Base-by-base conservation (phyloP, 2,329 filamentous ascomycete genomes). In the Neophaeococcomyces mojaviensis region DNA sequence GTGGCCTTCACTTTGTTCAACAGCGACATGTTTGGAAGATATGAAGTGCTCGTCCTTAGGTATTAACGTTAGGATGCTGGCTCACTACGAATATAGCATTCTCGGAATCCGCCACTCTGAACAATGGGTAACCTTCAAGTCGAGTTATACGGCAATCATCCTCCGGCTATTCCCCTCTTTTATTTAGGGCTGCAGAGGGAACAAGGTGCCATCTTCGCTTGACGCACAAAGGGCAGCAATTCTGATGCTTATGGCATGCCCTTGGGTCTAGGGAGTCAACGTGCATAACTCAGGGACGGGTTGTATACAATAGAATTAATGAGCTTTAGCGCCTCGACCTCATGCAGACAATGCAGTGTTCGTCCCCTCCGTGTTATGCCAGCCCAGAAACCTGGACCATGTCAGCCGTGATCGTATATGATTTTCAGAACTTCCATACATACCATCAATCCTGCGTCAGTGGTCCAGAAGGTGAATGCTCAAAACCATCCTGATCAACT, bases 171-270 rank as follows among this genome's bases (percentile, higher is more conserved):
- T 20, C 19, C 6, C 24, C 36, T 4, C 20, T 9, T 24, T 39
- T 15, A 9, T 15, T 20, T n/a, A 20, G 36, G 4, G 36, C 24
- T 8, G 24, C 36, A 8, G 36, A 6, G 9, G 16, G 36, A 18
- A 39, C 19, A 15, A 39, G n/a, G n/a, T 39, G 36, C 36, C 36
- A 39, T n/a, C 36, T 12, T 7, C 36, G 36, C 18, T 39, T 39
- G 36, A 39, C n/a, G 36, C 36, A 39, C 15, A 39, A n/a, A 13
- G 36, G 36, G 20, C 36, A 39, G n/a, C 24, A 20, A 15, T 9
- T 39, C 18, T 8, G 4, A 24, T 39, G 36, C 8, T 20, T n/a
- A 20, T 39, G 36, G 4, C 16, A 10, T 6, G 19, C 36, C 19
- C n/a, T 20, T 20, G 4, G 8, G 6, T 39, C 24, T n/a, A 39